A percentile compares a stretch with the other conserved stretches of the same genome.
Conservation (phyloP, 1,139 yeast genomes). For the Pneumocystis canis region DNA sequence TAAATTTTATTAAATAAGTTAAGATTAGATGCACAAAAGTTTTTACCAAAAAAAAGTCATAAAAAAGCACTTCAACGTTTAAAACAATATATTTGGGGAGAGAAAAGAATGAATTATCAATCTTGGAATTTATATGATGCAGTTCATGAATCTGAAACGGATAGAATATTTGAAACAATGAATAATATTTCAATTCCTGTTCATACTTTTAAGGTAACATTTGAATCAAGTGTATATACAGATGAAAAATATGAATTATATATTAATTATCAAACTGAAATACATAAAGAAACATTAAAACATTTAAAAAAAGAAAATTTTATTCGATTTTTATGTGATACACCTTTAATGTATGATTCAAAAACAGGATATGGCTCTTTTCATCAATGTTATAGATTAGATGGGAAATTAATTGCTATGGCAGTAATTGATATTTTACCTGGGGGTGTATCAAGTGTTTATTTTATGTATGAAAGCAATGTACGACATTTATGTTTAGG, state of each 20-base stretch:
- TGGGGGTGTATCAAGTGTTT: conserved; percentile 64
- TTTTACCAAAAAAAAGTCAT: conserved; percentile 48
- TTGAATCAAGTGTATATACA: background rate
- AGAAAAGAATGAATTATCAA: background rate
- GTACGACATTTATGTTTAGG: conserved; percentile 54
- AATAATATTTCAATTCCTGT: conserved; percentile 40
- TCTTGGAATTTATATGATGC: background rate
- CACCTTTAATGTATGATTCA: conserved; percentile 38
- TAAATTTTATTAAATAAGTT: background rate
- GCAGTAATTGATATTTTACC: conserved; percentile 72
- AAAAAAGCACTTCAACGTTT: conserved; percentile 53
- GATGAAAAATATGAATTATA: conserved; percentile 29
- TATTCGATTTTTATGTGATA: conserved; percentile 49
- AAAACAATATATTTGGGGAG: conserved; percentile 28
- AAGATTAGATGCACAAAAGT: conserved; percentile 32
- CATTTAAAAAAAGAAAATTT: conserved; percentile 39
- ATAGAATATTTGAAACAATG: conserved; percentile 34
- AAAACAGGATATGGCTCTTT: conserved; percentile 33
- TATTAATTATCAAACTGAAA: conserved; percentile 48
- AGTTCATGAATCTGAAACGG: background rate
- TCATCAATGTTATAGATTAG: conserved; percentile 65
- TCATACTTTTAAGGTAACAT: conserved; percentile 38
- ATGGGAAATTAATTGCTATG: conserved; percentile 53
- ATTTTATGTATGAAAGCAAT: conserved; percentile 72
- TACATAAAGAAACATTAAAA: conserved; percentile 48